phyloP scores from a whole-genome alignment of 2,329 filamentous ascomycete genomes.

The Aspergillus chevalieri region DNA sequence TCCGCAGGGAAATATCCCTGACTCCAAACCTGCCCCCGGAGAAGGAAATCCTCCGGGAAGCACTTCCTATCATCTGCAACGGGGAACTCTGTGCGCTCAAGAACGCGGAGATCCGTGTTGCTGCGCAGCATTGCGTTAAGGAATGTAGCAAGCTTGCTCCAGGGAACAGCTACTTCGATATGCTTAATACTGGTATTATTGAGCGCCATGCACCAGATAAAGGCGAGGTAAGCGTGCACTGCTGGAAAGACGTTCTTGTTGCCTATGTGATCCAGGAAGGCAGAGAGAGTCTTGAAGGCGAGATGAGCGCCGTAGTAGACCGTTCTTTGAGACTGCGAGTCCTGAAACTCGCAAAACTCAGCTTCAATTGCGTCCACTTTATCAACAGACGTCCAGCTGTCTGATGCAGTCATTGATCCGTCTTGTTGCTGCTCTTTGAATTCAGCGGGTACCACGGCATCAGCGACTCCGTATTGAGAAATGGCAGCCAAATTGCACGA shows the following conservation, averaged over 20 bases:
- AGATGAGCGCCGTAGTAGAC: slow-evolving; percentile 36
- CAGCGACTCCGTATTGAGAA: slow-evolving; percentile 48
- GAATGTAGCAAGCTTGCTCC: slow-evolving; percentile 45
- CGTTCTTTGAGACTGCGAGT: slow-evolving; percentile 17
- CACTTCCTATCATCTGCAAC: slow-evolving; percentile 38
- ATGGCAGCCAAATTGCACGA: slow-evolving; percentile 51
- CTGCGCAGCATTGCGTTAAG: slow-evolving; percentile 48
- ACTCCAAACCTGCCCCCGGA: slow-evolving; percentile 52
- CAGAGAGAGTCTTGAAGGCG: slow-evolving; percentile 37
- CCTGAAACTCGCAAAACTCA: slow-evolving; percentile 8
- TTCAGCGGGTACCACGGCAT: slow-evolving; percentile 24
- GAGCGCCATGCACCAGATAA: slow-evolving; percentile 42
- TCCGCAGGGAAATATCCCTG: slow-evolving; percentile 42
- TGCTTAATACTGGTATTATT: slow-evolving; percentile 32
- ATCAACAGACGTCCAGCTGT: slow-evolving; percentile 15
- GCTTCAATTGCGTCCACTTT: slow-evolving; percentile 9
- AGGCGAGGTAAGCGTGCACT: slow-evolving; percentile 51
- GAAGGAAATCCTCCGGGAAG: slow-evolving; percentile 54
- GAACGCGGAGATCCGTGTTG: slow-evolving; percentile 28
- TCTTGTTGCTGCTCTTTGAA: slow-evolving; percentile 17
- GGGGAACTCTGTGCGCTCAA: slow-evolving; percentile 39
- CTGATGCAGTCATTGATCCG: slow-evolving; percentile 11
- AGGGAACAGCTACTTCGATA: slow-evolving; percentile 44
- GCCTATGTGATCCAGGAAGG: slow-evolving; percentile 42
- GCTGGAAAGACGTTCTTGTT: slow-evolving; percentile 50